Evolutionary conservation across 495 filamentous ascomycete species (phyloP).

Genomic region (Xylaria cubensis): DNA sequence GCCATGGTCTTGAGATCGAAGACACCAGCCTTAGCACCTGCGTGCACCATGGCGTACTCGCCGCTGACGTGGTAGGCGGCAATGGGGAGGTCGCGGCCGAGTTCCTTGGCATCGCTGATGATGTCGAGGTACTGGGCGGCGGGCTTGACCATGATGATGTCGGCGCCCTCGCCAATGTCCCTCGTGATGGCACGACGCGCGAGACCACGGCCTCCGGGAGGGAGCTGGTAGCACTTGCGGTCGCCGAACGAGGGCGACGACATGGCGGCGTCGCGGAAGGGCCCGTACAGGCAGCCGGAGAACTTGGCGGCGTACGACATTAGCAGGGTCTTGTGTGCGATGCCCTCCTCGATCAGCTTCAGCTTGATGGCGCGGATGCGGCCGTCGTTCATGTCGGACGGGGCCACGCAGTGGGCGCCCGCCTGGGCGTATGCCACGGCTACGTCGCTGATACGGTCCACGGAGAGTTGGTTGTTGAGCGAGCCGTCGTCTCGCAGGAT

Average conservation of each 20-base stretch:
- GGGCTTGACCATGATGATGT: slow-evolving; percentile 99
- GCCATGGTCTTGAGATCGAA: slow-evolving; percentile 96
- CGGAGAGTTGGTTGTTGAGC: slow-evolving; percentile 89
- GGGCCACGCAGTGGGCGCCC: slow-evolving; percentile 94
- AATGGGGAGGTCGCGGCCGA: slow-evolving; percentile 86
- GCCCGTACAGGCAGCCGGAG: slow-evolving; percentile 93
- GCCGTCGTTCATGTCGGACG: slow-evolving; percentile 98
- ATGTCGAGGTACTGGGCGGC: slow-evolving; percentile 94
- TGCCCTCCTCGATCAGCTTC: slow-evolving; percentile 88
- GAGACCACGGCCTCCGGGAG: slow-evolving; percentile 89
- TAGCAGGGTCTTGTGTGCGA: slow-evolving; percentile 85
- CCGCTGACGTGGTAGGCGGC: slow-evolving; percentile 97
- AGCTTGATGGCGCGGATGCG: slow-evolving; percentile 95
- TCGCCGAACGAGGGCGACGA: slow-evolving; percentile 93
- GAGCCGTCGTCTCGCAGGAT: slow-evolving; percentile 90
- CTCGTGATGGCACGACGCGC: slow-evolving; percentile 88
- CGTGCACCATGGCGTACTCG: slow-evolving; percentile 98
- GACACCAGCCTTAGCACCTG: slow-evolving; percentile 93
- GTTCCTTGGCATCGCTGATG: slow-evolving; percentile 92
- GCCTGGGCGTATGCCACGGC: slow-evolving; percentile 91
- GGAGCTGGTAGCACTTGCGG: slow-evolving; percentile 94
- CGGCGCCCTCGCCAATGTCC: slow-evolving; percentile 91
- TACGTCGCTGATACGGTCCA: slow-evolving; percentile 92
- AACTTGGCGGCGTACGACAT: slow-evolving; percentile 99
- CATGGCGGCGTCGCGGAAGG: slow-evolving; percentile 95